Conservation (phyloP, 164 flowering plant species). For the Stephania yunnanensis region DNA sequence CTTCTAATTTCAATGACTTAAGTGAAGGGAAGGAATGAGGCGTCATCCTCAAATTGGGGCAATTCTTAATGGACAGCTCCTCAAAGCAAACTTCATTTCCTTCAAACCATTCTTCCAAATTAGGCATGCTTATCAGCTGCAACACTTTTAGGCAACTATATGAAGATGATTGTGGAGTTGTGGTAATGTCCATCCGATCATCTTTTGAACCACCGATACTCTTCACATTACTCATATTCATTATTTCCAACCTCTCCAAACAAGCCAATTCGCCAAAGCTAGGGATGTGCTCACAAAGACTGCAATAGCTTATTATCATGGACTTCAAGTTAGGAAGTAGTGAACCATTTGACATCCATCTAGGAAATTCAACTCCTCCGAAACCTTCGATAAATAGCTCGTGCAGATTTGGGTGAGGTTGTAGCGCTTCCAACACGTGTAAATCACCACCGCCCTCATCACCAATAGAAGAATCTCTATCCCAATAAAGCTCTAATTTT, state of each 20-base stretch:
- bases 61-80: background rate
- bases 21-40: background rate
- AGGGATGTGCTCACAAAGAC: constrained; percentile 10
- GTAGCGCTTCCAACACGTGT: constrained; percentile 11
- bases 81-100: constrained; percentile 5
- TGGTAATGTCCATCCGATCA: background rate
- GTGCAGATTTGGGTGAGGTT: constrained; percentile 12
- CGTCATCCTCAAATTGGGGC: background rate
- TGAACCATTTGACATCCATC: background rate
- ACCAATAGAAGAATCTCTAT: background rate
- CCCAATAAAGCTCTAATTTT: background rate
- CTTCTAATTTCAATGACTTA: background rate
- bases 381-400: background rate
- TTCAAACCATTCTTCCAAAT: constrained; percentile 18
- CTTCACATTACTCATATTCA: constrained; percentile 6
- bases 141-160: constrained; percentile 15
- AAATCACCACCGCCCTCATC: background rate
- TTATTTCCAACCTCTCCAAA: constrained; percentile 10
- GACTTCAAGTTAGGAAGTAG: background rate
- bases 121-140: background rate
- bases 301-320: background rate
- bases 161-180: background rate
- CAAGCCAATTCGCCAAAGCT: constrained; percentile 16
- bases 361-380: constrained; percentile 2
- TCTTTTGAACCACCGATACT: constrained; percentile 2